Conservation (phyloP, 169 alveolate genomes). For the Plasmodium berghei region DNA sequence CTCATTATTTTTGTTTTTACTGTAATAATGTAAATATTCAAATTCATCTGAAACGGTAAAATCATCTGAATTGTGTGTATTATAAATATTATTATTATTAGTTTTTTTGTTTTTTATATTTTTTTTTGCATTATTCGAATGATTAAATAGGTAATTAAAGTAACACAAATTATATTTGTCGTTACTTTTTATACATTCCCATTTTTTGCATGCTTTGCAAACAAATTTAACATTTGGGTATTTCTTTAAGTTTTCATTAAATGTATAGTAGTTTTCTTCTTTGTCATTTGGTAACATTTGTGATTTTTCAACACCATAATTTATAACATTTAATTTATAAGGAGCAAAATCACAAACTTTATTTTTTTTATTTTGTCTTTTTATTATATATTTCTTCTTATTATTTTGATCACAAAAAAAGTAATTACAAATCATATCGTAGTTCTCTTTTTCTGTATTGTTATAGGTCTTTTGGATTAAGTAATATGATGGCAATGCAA, state of each 20-base stretch:
- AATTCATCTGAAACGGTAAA: constrained; percentile 55
- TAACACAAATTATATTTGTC: neutral
- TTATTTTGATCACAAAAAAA: constrained; percentile 6
- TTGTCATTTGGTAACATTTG: neutral
- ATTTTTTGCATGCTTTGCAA: constrained; percentile 49
- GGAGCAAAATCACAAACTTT: neutral
- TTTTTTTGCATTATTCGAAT: neutral
- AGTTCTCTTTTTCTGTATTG: neutral
- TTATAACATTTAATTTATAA: neutral
- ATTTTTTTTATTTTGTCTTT: neutral
- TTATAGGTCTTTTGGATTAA: neutral
- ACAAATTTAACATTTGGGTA: constrained; percentile 9
- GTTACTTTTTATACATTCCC: constrained; percentile 6
- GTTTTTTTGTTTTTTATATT: neutral
- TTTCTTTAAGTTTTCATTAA: constrained; percentile 7
- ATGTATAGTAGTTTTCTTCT: constrained; percentile 29
- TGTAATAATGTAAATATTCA: constrained; percentile 10
- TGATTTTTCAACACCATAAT: constrained; percentile 3
- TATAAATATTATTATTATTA: neutral
- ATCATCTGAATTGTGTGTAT: neutral
- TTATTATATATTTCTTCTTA: neutral
- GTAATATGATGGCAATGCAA: neutral
- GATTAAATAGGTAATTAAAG: constrained; percentile 19
- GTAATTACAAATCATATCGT: constrained; percentile 30
- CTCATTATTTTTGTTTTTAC: neutral